These are phyloP conservation scores for Neotropicomus parvogracilis DNA, from an alignment of 1,284 basidiomycete genomes.

Conservation along the genomic window DNA sequence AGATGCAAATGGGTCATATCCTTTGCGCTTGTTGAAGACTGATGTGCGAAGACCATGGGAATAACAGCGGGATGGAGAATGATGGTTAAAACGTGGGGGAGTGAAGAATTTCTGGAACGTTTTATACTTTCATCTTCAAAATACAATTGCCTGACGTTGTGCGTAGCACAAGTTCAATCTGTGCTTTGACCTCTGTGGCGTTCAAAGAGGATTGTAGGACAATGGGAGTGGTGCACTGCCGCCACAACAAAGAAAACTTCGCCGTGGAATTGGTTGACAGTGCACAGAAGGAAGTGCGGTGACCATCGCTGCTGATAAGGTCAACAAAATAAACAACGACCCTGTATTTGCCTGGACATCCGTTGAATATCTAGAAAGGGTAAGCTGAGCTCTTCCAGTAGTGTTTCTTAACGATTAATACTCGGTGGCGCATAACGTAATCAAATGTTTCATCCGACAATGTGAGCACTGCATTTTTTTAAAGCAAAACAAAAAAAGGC, in stretches of 20 bases:
- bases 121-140: conserved; percentile 23
- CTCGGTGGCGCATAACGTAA: background rate
- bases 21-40: conserved; percentile 1
- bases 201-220: conserved; percentile 10
- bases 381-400: conserved; percentile 3
- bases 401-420: conserved; percentile 6
- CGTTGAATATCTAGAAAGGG: conserved; percentile 16
- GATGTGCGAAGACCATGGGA: conserved; percentile 8
- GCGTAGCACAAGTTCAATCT: conserved; percentile 2
- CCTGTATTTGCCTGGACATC: conserved; percentile 5
- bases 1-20: conserved; percentile 1
- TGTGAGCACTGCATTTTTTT: conserved; percentile 20
- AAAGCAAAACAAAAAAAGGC: conserved; percentile 6
- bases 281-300: conserved; percentile 1
- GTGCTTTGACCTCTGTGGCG: conserved; percentile 22
- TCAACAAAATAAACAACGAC: conserved; percentile 23
- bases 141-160: conserved; percentile 8
- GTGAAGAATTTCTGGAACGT: conserved; percentile 2
- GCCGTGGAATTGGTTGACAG: conserved; percentile 7
- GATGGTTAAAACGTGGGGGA: background rate
- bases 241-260: conserved; percentile 13
- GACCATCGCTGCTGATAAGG: conserved; percentile 9
- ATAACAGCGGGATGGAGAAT: conserved; percentile 1
- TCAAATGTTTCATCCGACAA: conserved; percentile 7
- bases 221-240: conserved; percentile 20